phyloP scores from a whole-genome alignment of 805 yeast species.

The Isabelozyma rhagii region DNA sequence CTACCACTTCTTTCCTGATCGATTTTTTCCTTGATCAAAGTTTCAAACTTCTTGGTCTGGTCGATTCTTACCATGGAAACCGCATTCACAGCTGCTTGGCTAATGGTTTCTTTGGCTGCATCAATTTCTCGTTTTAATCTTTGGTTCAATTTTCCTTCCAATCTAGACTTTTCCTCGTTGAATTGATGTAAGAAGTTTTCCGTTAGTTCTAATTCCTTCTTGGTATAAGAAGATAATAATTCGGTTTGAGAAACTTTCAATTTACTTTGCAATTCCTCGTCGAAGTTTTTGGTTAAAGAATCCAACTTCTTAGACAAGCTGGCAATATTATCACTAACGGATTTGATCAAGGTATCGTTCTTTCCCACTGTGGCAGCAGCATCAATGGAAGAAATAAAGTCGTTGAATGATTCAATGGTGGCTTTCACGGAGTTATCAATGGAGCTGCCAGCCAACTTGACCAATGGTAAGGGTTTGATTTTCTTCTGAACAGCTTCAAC shows the following conservation, averaged over 20 bases:
- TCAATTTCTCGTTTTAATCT: conserved; percentile 63
- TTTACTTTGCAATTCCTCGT: conserved; percentile 31
- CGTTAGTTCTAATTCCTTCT: conserved; percentile 56
- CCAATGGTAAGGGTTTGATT: conserved; percentile 30
- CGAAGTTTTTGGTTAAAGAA: conserved; percentile 30
- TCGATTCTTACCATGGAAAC: conserved; percentile 63
- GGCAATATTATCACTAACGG: conserved; percentile 30
- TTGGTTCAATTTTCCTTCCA: conserved; percentile 57
- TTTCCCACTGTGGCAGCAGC: conserved; percentile 19
- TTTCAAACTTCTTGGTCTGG: conserved; percentile 53
- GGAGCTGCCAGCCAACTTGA: conserved; percentile 20
- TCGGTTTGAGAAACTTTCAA: conserved; percentile 38
- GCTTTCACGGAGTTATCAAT: conserved; percentile 32
- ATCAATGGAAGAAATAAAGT: conserved; percentile 34
- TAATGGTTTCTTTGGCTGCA: conserved; percentile 61
- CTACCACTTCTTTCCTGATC: conserved; percentile 66
- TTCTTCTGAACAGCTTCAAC: conserved; percentile 29
- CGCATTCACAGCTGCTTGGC: conserved; percentile 71
- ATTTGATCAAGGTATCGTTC: conserved; percentile 26
- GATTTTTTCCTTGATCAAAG: conserved; percentile 25
- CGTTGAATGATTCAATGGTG: conserved; percentile 38
- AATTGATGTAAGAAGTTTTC: conserved; percentile 58
- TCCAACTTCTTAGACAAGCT: conserved; percentile 29
- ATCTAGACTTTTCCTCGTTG: conserved; percentile 54
- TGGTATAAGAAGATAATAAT: conserved; percentile 35